Evolutionary conservation across 345 rosid species (phyloP).

Genomic region (Garcia nutans): DNA sequence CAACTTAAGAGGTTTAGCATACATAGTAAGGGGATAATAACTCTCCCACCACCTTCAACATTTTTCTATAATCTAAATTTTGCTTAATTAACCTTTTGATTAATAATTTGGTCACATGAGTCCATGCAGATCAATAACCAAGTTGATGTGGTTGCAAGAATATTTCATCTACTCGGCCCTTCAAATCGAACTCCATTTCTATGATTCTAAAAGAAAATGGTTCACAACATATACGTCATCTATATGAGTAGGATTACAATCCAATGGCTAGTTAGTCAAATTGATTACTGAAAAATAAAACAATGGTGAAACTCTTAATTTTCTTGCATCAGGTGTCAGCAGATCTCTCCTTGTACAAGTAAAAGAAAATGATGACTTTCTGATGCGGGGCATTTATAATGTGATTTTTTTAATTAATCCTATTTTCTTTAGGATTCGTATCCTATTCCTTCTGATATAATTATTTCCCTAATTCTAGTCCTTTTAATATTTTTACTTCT

Average conservation of each 20-base stretch:
- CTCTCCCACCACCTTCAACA: neutral
- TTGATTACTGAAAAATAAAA: neutral
- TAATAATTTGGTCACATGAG: neutral
- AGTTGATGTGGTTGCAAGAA: neutral
- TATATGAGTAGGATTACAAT: neutral
- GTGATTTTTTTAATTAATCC: too few species aligned
- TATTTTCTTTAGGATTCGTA: too few species aligned
- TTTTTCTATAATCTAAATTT: neutral
- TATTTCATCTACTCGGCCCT: neutral
- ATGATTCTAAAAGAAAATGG: neutral
- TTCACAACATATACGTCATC: neutral
- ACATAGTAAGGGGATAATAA: neutral
- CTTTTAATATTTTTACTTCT: too few species aligned
- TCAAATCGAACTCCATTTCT: neutral
- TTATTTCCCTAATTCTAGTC: too few species aligned
- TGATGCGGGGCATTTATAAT: too few species aligned
- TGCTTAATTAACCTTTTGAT: neutral
- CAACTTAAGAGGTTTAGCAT: neutral
- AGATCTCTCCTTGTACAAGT: neutral
- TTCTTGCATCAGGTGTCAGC: neutral
- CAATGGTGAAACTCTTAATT: neutral
- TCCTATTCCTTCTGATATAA: too few species aligned
- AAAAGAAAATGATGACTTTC: neutral
- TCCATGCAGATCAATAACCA: neutral
- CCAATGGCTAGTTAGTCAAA: neutral